Conservation (phyloP, 352 stramenopile genomes). For the Globisporangium yorkense region DNA sequence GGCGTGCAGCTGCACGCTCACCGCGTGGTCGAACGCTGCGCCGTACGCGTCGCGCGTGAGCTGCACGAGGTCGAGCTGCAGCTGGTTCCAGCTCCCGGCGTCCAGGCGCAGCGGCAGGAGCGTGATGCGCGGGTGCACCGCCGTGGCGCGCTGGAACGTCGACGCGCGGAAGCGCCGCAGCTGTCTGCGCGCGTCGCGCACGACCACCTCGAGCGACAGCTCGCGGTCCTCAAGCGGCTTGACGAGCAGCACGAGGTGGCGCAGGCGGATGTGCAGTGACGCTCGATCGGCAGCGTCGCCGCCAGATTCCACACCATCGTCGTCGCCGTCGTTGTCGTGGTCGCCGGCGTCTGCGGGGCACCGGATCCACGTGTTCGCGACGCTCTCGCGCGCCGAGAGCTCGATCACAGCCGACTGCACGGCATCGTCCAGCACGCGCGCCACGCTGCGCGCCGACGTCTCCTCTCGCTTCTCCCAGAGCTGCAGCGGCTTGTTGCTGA, state of each 20-base stretch:
- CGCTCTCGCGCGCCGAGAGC: constrained; percentile 22
- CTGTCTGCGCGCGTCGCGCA: constrained; percentile 23
- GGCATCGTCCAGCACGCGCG: constrained; percentile 46
- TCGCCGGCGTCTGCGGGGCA: constrained; percentile 20
- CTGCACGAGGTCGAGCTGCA: constrained; percentile 42
- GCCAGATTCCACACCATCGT: background rate
- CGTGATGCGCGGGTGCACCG: constrained; percentile 29
- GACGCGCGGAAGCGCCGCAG: constrained; percentile 38
- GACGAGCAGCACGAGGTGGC: constrained; percentile 38
- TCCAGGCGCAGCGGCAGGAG: constrained; percentile 40
- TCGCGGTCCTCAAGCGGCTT: constrained; percentile 32
- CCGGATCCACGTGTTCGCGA: constrained; percentile 41
- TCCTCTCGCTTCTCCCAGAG: constrained; percentile 55
- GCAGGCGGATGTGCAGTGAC: constrained; percentile 46
- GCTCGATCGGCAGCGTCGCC: constrained; percentile 1
- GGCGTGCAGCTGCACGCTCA: constrained; percentile 47
- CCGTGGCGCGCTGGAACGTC: constrained; percentile 39
- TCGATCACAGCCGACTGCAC: constrained; percentile 57
- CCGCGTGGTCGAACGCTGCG: constrained; percentile 27
- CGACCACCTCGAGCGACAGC: constrained; percentile 42
- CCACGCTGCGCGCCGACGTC: constrained; percentile 18
- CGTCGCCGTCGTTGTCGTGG: background rate
- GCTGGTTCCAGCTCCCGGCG: constrained; percentile 42
- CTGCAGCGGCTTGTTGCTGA: constrained; percentile 44
- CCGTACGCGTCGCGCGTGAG: constrained; percentile 40